A percentile compares a stretch with the other conserved stretches of the same genome.
These are phyloP conservation scores for Fusarium multiceps DNA, from an alignment of 2,329 filamentous ascomycete species.

Conservation along the genomic window DNA sequence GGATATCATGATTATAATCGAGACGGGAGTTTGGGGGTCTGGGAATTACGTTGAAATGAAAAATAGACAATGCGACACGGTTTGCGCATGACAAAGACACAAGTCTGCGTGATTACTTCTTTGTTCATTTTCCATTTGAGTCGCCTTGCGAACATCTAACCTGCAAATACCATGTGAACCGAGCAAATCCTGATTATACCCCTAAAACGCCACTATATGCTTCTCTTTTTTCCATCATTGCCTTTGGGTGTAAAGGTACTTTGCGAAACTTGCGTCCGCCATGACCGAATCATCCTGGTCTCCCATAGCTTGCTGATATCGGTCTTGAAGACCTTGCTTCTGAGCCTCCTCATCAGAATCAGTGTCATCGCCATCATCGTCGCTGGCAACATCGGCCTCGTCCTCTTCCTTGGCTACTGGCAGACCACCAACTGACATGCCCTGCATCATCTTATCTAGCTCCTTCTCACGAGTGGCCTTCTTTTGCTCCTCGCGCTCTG, in stretches of 20 bases:
- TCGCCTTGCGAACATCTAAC: conserved; percentile 42
- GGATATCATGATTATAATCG: conserved; percentile 35
- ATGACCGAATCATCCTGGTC: conserved; percentile 64
- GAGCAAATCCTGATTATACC: conserved; percentile 23
- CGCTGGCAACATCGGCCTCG: conserved; percentile 65
- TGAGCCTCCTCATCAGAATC: conserved; percentile 69
- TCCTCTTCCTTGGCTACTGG: conserved; percentile 56
- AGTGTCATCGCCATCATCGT: conserved; percentile 66
- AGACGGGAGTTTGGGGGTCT: conserved; percentile 44
- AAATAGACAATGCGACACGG: conserved; percentile 35
- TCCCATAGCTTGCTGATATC: conserved; percentile 81
- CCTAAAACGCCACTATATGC: conserved; percentile 41
- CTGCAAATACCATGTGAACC: conserved; percentile 26
- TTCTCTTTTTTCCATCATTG: conserved; percentile 38
- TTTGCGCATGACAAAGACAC: conserved; percentile 16
- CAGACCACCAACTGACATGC: conserved; percentile 71
- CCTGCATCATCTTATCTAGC: conserved; percentile 92
- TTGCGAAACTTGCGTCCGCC: conserved; percentile 71
- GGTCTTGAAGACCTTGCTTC: conserved; percentile 74
- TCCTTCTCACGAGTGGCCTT: conserved; percentile 79
- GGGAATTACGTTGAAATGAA: conserved; percentile 33
- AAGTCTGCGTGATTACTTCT: conserved; percentile 24
- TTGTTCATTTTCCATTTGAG: conserved; percentile 22
- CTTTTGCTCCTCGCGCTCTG: conserved; percentile 81
- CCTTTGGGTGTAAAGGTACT: conserved; percentile 64